A percentile compares a stretch with the other conserved stretches of the same genome.
These are phyloP conservation scores for Blastocladiella britannica DNA, from an alignment of 192 early-diverging fungal genomes.

Conservation along the genomic window DNA sequence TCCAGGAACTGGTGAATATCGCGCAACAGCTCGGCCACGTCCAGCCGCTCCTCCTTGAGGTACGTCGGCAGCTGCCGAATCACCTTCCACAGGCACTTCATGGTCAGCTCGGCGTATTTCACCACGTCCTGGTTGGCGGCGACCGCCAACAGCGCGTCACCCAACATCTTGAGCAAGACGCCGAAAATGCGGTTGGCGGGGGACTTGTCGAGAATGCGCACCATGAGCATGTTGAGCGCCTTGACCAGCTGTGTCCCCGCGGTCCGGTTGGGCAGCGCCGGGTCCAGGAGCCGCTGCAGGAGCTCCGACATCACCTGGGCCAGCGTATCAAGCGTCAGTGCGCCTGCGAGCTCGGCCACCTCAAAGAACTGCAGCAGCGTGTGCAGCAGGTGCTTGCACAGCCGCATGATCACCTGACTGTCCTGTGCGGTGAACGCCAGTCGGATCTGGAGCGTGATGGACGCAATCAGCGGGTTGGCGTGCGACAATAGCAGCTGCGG, in stretches of 20 bases:
- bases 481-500: slow-evolving; percentile 31
- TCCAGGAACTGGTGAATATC: slow-evolving; percentile 68
- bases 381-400: slow-evolving; percentile 64
- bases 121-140: slow-evolving; percentile 23
- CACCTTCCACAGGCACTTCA: slow-evolving; percentile 90
- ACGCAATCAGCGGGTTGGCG: slow-evolving; percentile 42
- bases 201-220: slow-evolving; percentile 73
- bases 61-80: slow-evolving; percentile 43
- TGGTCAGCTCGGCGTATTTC: slow-evolving; percentile 68
- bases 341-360: slow-evolving; percentile 37
- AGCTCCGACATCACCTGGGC: slow-evolving; percentile 53
- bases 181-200: slow-evolving; percentile 58
- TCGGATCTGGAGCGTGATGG: slow-evolving; percentile 53
- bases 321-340: slow-evolving; percentile 39
- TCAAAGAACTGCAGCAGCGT: slow-evolving; percentile 58
- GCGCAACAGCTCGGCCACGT: slow-evolving; percentile 42
- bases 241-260: slow-evolving; percentile 34
- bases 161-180: slow-evolving; percentile 52
- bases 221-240: slow-evolving; percentile 70
- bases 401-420: slow-evolving; percentile 22
- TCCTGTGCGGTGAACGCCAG: slow-evolving; percentile 42
- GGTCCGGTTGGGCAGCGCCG: slow-evolving; percentile 36
- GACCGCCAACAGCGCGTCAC: slow-evolving; percentile 26
- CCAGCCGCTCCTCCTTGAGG: slow-evolving; percentile 45
- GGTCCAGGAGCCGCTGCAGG: slow-evolving; percentile 59